Percentiles rank a stretch among this genome's conserved stretches.
Evolutionary conservation across 441 rosid species (phyloP).

Genomic region (Populus hybrid): DNA sequence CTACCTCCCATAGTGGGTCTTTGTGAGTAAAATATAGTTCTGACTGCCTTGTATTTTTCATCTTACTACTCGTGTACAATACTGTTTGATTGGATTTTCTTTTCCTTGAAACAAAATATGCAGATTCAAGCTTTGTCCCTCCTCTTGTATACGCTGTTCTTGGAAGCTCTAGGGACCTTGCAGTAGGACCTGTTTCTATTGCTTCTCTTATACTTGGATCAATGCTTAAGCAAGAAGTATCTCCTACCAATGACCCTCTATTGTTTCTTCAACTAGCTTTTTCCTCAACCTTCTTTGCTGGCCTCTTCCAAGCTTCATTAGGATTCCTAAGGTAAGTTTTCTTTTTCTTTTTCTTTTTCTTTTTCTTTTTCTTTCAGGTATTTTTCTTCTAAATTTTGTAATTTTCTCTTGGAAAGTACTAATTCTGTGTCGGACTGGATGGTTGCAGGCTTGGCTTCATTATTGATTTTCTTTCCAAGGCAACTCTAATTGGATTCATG

Average conservation of each 20-base stretch:
- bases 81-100: slow-evolving; percentile 1
- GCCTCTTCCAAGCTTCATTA: slow-evolving; percentile 84
- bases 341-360: neutral
- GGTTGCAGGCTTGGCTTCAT: slow-evolving; percentile 70
- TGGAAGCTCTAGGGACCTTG: slow-evolving; percentile 93
- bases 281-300: slow-evolving; percentile 87
- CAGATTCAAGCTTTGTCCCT: slow-evolving; percentile 96
- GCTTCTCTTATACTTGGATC: slow-evolving; percentile 88
- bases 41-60: neutral
- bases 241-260: slow-evolving; percentile 54
- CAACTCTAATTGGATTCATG: slow-evolving; percentile 90
- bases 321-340: slow-evolving; percentile 63
- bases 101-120: neutral
- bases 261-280: slow-evolving; percentile 88
- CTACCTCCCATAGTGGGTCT: slow-evolving; percentile 90
- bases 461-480: slow-evolving; percentile 80
- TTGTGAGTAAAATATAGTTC: slow-evolving; percentile 46
- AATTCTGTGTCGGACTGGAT: too few relatives aligned
- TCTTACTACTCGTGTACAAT: neutral
- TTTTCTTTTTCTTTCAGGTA: neutral
- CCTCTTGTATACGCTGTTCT: slow-evolving; percentile 85
- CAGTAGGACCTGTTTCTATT: slow-evolving; percentile 92
- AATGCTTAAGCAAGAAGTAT: slow-evolving; percentile 80
- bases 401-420: neutral
- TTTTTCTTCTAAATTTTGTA: neutral